Conservation (phyloP, 202 grass and related monocot genomes). For the Setaria italica region DNA sequence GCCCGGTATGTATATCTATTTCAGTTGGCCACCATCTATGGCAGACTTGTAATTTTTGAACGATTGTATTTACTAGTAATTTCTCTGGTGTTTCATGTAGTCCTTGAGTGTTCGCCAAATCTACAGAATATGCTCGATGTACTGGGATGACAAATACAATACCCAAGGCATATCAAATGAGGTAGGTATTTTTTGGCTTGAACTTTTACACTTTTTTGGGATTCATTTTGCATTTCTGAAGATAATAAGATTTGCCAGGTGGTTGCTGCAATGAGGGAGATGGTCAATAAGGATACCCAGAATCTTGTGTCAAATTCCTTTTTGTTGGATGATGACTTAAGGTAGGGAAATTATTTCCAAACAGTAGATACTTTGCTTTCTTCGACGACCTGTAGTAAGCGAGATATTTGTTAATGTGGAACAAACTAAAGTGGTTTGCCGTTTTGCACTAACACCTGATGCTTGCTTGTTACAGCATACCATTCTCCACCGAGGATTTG, state of each 20-base stretch:
- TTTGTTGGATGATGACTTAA: slow-evolving; percentile 93
- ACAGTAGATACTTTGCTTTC: background rate
- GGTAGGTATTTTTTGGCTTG: slow-evolving; percentile 47
- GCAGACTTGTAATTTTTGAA: slow-evolving; percentile 11
- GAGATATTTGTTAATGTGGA: background rate
- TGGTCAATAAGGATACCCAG: slow-evolving; percentile 84
- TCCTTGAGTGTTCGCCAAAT: slow-evolving; percentile 93
- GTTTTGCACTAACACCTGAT: slow-evolving; percentile 38
- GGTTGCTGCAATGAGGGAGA: slow-evolving; percentile 85
- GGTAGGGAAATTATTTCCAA: slow-evolving; percentile 45
- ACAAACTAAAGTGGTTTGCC: background rate
- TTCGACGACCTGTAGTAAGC: background rate
- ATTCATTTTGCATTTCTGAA: slow-evolving; percentile 37
- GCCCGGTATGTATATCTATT: slow-evolving; percentile 70
- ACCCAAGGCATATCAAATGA: slow-evolving; percentile 84
- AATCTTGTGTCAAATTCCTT: slow-evolving; percentile 90
- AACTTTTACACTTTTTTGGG: background rate
- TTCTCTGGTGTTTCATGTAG: slow-evolving; percentile 47
- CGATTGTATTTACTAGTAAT: background rate
- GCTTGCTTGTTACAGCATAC: slow-evolving; percentile 75
- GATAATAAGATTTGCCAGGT: slow-evolving; percentile 54
- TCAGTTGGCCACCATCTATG: slow-evolving; percentile 7
- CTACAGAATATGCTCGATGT: slow-evolving; percentile 98
- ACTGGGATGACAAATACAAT: slow-evolving; percentile 97
- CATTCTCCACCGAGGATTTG: slow-evolving; percentile 92